Conservation (phyloP, 352 stramenopile genomes). For the Globisporangium lucens region DNA sequence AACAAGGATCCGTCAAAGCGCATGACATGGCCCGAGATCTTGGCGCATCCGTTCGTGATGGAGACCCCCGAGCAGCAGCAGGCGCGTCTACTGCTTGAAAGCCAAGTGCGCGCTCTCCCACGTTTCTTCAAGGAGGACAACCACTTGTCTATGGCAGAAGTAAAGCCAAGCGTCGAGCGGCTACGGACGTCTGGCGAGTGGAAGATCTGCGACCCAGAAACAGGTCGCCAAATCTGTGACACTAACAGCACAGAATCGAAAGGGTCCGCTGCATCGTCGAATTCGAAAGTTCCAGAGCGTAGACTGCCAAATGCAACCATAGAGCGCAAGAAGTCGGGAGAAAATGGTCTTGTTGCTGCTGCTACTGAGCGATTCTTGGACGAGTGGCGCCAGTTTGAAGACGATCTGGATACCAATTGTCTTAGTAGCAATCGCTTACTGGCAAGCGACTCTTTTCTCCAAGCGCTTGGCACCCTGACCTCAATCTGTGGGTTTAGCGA, state of each 20-base stretch:
- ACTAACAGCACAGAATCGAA: not conserved
- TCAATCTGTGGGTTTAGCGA: not conserved
- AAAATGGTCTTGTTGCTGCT: not conserved
- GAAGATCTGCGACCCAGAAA: slow-evolving; percentile 83
- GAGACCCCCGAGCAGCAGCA: slow-evolving; percentile 74
- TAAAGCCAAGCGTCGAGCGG: slow-evolving; percentile 66
- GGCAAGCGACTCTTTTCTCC: slow-evolving; percentile 5
- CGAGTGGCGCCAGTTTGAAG: slow-evolving; percentile 5
- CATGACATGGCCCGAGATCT: slow-evolving; percentile 88
- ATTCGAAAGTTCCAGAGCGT: slow-evolving; percentile 4
- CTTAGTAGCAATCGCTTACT: not conserved
- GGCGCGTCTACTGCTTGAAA: slow-evolving; percentile 47
- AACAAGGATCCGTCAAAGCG: slow-evolving; percentile 87
- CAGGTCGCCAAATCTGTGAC: slow-evolving; percentile 31
- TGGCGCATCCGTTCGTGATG: slow-evolving; percentile 87
- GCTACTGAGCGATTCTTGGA: slow-evolving; percentile 2
- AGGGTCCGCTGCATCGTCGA: not conserved
- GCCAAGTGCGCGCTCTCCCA: slow-evolving; percentile 53
- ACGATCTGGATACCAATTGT: not conserved
- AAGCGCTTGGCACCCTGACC: not conserved
- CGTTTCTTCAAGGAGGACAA: slow-evolving; percentile 66
- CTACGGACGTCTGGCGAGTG: slow-evolving; percentile 79
- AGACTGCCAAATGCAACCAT: not conserved
- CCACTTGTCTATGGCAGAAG: slow-evolving; percentile 27
- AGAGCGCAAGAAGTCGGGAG: too few species aligned